phyloP scores from a whole-genome alignment of 177 flowering plant genomes.

The Tripterygium wilfordii region DNA sequence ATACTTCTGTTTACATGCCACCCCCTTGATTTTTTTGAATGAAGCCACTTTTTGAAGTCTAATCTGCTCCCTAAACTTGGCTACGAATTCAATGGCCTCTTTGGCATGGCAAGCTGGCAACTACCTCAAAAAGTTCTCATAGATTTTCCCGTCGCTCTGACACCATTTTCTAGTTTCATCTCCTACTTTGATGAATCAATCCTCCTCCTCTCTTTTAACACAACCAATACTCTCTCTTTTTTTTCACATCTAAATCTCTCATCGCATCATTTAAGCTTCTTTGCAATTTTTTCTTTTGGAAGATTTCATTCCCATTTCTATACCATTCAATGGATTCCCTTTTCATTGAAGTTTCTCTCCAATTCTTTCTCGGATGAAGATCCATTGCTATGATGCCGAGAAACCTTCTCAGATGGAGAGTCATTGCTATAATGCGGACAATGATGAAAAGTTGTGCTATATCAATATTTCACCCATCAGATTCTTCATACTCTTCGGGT shows the following conservation, averaged over 20 bases:
- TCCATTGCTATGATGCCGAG: no score
- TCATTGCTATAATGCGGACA: no score
- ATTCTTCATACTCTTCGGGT: constrained; percentile 5
- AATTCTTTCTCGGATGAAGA: no score
- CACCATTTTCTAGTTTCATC: constrained; percentile 4
- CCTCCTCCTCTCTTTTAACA: constrained; percentile 1
- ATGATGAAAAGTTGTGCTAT: no score
- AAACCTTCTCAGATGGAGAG: no score
- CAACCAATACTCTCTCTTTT: constrained; percentile 2
- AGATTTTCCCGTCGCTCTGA: constrained; percentile 34
- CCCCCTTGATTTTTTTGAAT: constrained; percentile 15
- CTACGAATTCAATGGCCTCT: constrained; percentile 31
- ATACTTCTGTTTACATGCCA: neutral
- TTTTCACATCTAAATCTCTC: constrained; percentile 6
- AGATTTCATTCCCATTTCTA: no score
- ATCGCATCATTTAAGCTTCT: constrained; percentile 6
- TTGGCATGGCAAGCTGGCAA: neutral
- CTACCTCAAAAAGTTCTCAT: constrained; percentile 37
- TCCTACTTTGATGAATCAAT: constrained; percentile 10
- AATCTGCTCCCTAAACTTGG: constrained; percentile 49
- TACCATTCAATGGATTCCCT: no score
- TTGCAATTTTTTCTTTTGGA: no score
- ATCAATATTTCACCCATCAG: no score
- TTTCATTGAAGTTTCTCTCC: no score
- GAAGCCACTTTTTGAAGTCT: constrained; percentile 38